Conservation (phyloP, 768 basidiomycete genomes). For the Cantharellus cinnabarinus region DNA sequence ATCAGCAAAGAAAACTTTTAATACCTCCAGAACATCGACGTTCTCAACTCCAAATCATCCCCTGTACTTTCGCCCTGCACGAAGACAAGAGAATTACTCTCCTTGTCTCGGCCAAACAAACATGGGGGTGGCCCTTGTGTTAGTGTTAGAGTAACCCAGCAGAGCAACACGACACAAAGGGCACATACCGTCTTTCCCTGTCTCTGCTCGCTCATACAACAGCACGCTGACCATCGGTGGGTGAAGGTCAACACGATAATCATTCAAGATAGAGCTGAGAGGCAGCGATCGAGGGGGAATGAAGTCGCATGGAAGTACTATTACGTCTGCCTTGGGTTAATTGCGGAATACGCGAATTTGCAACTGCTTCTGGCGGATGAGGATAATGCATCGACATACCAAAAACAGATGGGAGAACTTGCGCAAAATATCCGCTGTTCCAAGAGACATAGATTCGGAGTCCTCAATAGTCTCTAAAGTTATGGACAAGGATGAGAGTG, state of each 20-base stretch:
- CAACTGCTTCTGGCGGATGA: neutral
- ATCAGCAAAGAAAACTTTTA: neutral
- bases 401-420: constrained; percentile 58
- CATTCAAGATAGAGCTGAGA: constrained; percentile 51
- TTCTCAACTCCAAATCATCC: constrained; percentile 44
- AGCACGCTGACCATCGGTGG: constrained; percentile 37
- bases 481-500: constrained; percentile 42
- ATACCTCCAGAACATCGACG: constrained; percentile 52
- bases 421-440: constrained; percentile 55
- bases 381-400: constrained; percentile 13
- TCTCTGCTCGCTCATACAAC: constrained; percentile 10
- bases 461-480: constrained; percentile 70
- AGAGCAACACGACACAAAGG: neutral
- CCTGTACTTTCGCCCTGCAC: constrained; percentile 50
- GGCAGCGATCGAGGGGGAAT: constrained; percentile 57
- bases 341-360: neutral
- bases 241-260: constrained; percentile 51
- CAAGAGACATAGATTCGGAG: constrained; percentile 34
- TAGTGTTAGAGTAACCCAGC: neutral
- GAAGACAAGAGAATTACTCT: constrained; percentile 44
- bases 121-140: constrained; percentile 14
- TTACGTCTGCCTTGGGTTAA: constrained; percentile 40
- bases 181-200: constrained; percentile 6
- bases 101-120: constrained; percentile 47
- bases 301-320: constrained; percentile 82